Base-by-base conservation (phyloP, 2,329 filamentous ascomycete genomes). In the Endothia cerciana region DNA sequence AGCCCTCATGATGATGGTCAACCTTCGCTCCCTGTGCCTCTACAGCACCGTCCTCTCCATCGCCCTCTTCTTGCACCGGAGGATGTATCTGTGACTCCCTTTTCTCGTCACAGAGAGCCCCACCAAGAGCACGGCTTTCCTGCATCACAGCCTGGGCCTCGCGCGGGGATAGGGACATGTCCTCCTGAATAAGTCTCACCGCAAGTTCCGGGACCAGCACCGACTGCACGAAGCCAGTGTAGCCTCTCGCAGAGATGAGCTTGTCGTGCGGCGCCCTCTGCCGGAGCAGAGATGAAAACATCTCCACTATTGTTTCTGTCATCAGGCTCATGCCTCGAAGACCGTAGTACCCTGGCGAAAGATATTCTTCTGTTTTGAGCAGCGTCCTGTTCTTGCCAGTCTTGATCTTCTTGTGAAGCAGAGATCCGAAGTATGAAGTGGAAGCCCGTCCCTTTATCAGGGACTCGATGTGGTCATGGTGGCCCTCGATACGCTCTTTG, bases 311-410 rank as follows among this genome's bases (percentile, higher is more conserved):
- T 63, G 84, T 85, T 71, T 92, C 89, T 55, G 87, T 91, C 84
- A 97, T 92, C 61, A 85, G 78, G 59, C 86, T 86, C 61, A 91
- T 82, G 1, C 93, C 93, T 25, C 89, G 85, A 2, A 89, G 85
- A 1, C 93, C 93, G 77, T 97, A 97, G 77, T 97, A 97, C 0
- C 93, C 93, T 11, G 91, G 91, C 3, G 85, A 88, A 38, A 90
- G 81, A 64, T 81, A 83, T 59, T 84, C 81, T 36, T 86, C 79
- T 60, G 82, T 87, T 66, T 86, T 84, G 61, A 86, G 80, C 64
- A 91, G 79, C 33, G 85, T 89, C 62, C 86, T 83, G 38, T 85
- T 85, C 72, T 84, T 82, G 15, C 89, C 89, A 2, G 80, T 76
- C 64, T 83, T 82, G 53, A 91, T 80, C 15, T 80, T 83, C 3